phyloP scores from a whole-genome alignment of 169 alveolate genomes.

The Eimeria falciformis region DNA sequence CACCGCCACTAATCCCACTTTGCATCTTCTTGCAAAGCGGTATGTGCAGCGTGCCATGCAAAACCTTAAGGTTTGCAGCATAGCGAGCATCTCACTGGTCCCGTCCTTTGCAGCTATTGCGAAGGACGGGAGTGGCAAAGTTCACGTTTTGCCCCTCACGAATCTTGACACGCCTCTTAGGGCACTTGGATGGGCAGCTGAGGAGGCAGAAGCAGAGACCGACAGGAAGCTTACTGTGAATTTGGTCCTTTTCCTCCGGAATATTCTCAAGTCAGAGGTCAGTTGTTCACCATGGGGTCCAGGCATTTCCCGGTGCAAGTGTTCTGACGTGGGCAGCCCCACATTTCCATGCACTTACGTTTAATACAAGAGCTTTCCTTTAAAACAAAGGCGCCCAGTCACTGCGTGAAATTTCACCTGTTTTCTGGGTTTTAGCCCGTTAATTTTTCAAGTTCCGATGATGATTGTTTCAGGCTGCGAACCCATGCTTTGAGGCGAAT shows the following conservation, averaged over 20 bases:
- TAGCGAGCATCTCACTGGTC: not conserved
- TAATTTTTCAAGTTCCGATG: too few species aligned
- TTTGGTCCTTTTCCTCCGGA: not conserved
- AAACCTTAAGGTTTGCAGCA: not conserved
- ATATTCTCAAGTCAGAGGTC: not conserved
- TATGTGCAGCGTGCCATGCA: not conserved
- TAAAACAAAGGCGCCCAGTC: too few species aligned
- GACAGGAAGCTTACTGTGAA: not conserved
- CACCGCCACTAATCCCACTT: not conserved
- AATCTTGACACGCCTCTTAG: not conserved
- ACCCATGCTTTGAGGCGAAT: not conserved
- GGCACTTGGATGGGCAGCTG: not conserved
- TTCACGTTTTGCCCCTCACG: not conserved
- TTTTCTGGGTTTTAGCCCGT: too few species aligned
- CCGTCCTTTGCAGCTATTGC: not conserved
- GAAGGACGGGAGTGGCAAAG: not conserved
- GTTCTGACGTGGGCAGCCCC: too few species aligned
- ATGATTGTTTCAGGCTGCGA: not conserved
- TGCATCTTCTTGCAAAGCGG: not conserved
- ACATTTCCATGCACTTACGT: too few species aligned
- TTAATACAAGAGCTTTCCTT: too few species aligned
- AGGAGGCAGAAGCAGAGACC: not conserved
- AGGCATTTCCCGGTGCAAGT: too few species aligned
- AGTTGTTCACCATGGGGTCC: not conserved
- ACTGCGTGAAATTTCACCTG: too few species aligned